Conservation (phyloP, 306 rosid genomes). For the Pyrus betulifolia region DNA sequence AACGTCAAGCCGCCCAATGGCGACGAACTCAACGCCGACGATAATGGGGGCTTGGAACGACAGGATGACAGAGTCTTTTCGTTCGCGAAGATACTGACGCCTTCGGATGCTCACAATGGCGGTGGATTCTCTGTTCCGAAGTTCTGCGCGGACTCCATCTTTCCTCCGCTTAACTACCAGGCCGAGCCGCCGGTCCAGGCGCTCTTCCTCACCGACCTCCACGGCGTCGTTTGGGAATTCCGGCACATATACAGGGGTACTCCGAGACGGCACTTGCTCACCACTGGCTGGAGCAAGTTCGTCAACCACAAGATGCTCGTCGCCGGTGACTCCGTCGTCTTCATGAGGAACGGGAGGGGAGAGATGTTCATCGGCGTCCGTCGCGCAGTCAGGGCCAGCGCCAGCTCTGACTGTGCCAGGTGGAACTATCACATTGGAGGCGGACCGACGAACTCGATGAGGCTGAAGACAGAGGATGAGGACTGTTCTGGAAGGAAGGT, state of each 20-base stretch:
- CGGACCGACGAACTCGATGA: not conserved
- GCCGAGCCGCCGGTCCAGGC: constrained; percentile 63
- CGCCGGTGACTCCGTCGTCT: constrained; percentile 65
- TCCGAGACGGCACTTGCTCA: constrained; percentile 71
- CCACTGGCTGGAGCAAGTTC: constrained; percentile 83
- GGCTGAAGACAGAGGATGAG: constrained; percentile 13
- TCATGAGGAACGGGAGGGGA: constrained; percentile 34
- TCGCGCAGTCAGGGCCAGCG: constrained; percentile 26
- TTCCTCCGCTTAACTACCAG: constrained; percentile 48
- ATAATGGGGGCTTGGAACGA: not conserved
- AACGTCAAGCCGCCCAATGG: not conserved
- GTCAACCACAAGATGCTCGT: constrained; percentile 63
- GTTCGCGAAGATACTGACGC: constrained; percentile 56
- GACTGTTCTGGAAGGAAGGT: constrained; percentile 16
- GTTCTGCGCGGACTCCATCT: constrained; percentile 60
- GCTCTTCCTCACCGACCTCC: constrained; percentile 45
- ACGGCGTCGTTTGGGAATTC: constrained; percentile 54
- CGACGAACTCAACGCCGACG: not conserved
- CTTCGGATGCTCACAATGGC: constrained; percentile 81
- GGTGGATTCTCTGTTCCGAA: constrained; percentile 82
- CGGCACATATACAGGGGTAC: constrained; percentile 73
- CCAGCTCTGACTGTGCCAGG: constrained; percentile 3
- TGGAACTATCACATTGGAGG: constrained; percentile 25
- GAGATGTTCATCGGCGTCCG: constrained; percentile 53
- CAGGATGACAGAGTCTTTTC: constrained; percentile 24